These are phyloP conservation scores for Scorias spongiosa DNA, from an alignment of 2,329 filamentous ascomycete species.

Conservation along the genomic window DNA sequence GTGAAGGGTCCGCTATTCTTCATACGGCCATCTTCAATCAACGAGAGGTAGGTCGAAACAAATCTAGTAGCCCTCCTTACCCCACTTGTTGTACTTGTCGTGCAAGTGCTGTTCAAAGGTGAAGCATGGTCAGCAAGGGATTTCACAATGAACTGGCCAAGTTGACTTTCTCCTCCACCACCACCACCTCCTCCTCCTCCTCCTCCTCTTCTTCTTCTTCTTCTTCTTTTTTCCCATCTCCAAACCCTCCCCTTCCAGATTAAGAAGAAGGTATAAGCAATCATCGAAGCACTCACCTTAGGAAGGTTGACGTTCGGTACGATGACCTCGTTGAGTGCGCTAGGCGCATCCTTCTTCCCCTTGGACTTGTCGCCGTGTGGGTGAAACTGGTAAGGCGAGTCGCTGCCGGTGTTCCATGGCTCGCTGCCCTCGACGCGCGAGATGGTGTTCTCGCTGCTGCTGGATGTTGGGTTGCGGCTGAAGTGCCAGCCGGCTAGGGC, in stretches of 20 bases:
- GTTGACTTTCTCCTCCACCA: background rate
- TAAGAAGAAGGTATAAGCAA: background rate
- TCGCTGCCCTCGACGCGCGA: conserved; percentile 61
- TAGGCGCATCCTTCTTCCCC: conserved; percentile 75
- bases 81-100: conserved; percentile 99
- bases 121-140: conserved; percentile 1
- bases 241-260: background rate
- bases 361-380: conserved; percentile 68
- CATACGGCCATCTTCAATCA: background rate
- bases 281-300: conserved; percentile 43
- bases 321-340: conserved; percentile 87
- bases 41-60: background rate
- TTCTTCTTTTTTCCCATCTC: background rate
- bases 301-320: conserved; percentile 87
- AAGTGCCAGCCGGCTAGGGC: conserved; percentile 83
- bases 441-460: conserved; percentile 68
- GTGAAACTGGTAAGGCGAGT: conserved; percentile 50
- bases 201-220: conserved; percentile 1
- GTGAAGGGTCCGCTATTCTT: background rate
- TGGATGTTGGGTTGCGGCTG: conserved; percentile 67
- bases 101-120: conserved; percentile 55
- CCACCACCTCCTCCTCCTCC: background rate
- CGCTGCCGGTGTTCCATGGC: conserved; percentile 67
- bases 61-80: conserved; percentile 76
- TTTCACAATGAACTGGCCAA: background rate